Percentiles rank a stretch among this genome's conserved stretches.
These are phyloP conservation scores for Magnolia changhungtana DNA, from an alignment of 164 flowering plant species.

Conservation along the genomic window DNA sequence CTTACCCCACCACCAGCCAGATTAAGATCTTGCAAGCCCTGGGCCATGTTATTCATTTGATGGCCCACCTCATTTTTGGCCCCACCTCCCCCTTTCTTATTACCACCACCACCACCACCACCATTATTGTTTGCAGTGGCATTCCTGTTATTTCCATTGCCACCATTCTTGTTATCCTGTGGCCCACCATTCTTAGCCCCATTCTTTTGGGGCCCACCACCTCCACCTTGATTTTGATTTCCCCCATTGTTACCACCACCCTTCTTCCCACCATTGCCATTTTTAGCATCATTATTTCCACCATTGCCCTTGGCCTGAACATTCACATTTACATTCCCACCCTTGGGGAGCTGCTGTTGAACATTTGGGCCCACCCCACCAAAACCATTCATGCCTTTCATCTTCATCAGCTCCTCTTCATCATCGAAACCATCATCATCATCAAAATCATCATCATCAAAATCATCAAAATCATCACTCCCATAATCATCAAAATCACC, in stretches of 20 bases:
- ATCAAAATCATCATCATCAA: constrained; percentile 40
- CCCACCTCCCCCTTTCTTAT: constrained; percentile 29
- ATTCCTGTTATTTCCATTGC: constrained; percentile 22
- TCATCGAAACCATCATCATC: constrained; percentile 28
- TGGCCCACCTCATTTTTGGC: constrained; percentile 30
- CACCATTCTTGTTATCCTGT: not conserved
- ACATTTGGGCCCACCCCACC: not conserved
- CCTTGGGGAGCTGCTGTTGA: not conserved
- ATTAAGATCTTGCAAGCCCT: not conserved
- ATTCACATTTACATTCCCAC: constrained; percentile 12
- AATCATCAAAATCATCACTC: constrained; percentile 34
- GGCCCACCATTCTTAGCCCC: constrained; percentile 34
- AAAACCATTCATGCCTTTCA: not conserved
- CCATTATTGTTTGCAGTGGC: constrained; percentile 15
- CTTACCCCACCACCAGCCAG: not conserved
- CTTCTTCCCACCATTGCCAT: constrained; percentile 40
- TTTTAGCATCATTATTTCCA: constrained; percentile 18
- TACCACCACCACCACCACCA: constrained; percentile 23
- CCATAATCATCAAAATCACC: constrained; percentile 37
- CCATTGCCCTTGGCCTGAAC: constrained; percentile 22
- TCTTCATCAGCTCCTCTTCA: constrained; percentile 15
- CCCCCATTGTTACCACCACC: constrained; percentile 33
- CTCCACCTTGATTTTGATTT: constrained; percentile 32
- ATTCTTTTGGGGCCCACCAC: constrained; percentile 26
- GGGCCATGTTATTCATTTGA: constrained; percentile 27